Percentiles rank a stretch among this genome's conserved stretches.
These are phyloP conservation scores for Leishmania martiniquensis DNA, from an alignment of 208 protist genomes.

Conservation along the genomic window DNA sequence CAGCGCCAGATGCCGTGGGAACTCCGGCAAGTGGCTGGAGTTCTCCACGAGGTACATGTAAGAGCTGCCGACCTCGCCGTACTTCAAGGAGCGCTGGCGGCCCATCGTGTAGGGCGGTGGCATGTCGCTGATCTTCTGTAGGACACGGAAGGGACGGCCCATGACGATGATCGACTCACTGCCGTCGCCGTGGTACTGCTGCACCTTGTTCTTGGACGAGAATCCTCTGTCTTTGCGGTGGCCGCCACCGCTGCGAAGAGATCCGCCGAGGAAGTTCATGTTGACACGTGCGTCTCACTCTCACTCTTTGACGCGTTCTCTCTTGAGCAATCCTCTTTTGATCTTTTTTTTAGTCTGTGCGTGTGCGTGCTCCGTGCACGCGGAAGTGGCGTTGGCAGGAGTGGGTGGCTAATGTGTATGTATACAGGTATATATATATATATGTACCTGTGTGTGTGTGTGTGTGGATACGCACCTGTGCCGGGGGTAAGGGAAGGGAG, in stretches of 20 bases:
- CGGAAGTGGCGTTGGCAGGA: no score
- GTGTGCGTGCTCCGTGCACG: no score
- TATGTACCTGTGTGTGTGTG: neutral
- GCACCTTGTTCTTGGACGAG: slow-evolving; percentile 78
- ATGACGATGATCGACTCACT: slow-evolving; percentile 79
- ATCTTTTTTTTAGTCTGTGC: neutral
- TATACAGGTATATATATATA: neutral
- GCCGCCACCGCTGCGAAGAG: slow-evolving; percentile 13
- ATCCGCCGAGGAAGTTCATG: slow-evolving; percentile 36
- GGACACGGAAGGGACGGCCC: slow-evolving; percentile 81
- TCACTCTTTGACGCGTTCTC: no score
- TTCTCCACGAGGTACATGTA: slow-evolving; percentile 84
- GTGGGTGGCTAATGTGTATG: neutral
- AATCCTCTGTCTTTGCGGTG: slow-evolving; percentile 75
- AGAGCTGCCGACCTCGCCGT: slow-evolving; percentile 42
- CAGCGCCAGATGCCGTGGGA: slow-evolving; percentile 72
- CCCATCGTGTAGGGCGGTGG: slow-evolving; percentile 37
- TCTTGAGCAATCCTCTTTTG: neutral
- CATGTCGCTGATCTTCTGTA: slow-evolving; percentile 67
- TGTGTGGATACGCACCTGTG: neutral
- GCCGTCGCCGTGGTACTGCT: slow-evolving; percentile 83
- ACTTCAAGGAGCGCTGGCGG: slow-evolving; percentile 35
- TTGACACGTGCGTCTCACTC: neutral
- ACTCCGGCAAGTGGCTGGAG: slow-evolving; percentile 53
- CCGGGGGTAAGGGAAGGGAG: neutral